Conservation (phyloP, 129 eudicot genomes). For the Tagetes patula region DNA sequence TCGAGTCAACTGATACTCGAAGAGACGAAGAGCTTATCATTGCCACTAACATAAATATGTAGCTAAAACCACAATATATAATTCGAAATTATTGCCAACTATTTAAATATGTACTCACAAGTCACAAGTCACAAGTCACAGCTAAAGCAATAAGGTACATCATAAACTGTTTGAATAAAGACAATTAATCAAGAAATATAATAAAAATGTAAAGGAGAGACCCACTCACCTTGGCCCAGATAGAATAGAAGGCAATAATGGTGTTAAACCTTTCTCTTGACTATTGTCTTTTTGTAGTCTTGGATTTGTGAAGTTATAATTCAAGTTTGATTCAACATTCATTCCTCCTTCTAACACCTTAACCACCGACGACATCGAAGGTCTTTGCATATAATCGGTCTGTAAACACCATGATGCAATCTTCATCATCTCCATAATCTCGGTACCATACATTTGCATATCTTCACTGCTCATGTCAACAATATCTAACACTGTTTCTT, state of each 20-base stretch:
- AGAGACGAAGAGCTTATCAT: too few species aligned
- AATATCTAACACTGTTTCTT: neutral
- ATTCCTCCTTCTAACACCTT: too few species aligned
- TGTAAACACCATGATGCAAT: neutral
- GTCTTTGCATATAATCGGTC: too few species aligned
- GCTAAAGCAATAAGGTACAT: neutral
- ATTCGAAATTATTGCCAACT: neutral
- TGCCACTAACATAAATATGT: too few species aligned
- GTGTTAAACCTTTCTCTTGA: neutral
- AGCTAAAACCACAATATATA: neutral
- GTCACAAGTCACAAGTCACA: too few species aligned
- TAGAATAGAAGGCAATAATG: neutral
- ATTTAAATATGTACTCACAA: too few species aligned
- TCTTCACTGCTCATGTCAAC: conserved; percentile 1
- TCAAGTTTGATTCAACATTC: too few species aligned
- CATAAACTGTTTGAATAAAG: neutral
- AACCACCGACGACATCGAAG: too few species aligned
- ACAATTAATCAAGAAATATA: neutral
- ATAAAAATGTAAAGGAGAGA: neutral
- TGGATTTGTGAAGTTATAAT: too few species aligned
- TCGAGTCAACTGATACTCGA: too few species aligned
- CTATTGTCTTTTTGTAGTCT: neutral
- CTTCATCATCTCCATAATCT: neutral
- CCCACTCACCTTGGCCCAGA: conserved; percentile 1
- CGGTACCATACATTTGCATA: neutral